Evolutionary conservation across 306 rosid species (phyloP), one percentile per base, ranked within the genome.

Genomic region (Casuarina cunninghamiana): DNA sequence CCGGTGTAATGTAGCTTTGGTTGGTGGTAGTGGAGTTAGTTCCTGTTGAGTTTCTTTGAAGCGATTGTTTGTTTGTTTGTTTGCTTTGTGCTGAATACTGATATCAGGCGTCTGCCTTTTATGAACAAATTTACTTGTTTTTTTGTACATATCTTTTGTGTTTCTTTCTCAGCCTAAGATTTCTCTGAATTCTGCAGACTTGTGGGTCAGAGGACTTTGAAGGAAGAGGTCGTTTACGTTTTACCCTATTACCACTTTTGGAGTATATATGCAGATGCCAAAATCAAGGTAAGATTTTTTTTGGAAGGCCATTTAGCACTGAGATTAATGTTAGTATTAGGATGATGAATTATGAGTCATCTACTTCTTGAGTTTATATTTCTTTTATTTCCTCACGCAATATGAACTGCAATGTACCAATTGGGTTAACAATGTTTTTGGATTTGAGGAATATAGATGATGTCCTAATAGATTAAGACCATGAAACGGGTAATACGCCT

Each of bases 1-100:
- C 42, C 16, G 16, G 58, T 65, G 54, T 75, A 58, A 63, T 80
- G 71, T 79, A 80, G 83, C 78, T 79, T 77, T 88, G 95, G 90
- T 94, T 79, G 98, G 96, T 94, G 71, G 89, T 90, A 89, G 98
- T 94, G 98, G 95, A 82, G 98, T 83, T 90, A 42, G 98, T 89
- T 94, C 84, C 83, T 76, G 72, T 83, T 82, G 91, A 81, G 93
- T 95, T 95, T 87, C 93, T 87, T 95, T 83, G 85, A 91, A 93
- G 97, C 88, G 81, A 92, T 81, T 86, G 90, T 87, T 53, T 38
- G 83, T 90, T 86, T 85, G 93, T 85, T 88, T 86, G 93, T 86
- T 88, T 32, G 80, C 78, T 85, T 80, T 82, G 80, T 81, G 83
- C 76, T 86, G 78, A 84, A 83, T 80, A 78, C 61, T 82, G 88